These are phyloP conservation scores for Pleurotus giganteus DNA, from an alignment of 768 basidiomycete genomes.

Conservation along the genomic window DNA sequence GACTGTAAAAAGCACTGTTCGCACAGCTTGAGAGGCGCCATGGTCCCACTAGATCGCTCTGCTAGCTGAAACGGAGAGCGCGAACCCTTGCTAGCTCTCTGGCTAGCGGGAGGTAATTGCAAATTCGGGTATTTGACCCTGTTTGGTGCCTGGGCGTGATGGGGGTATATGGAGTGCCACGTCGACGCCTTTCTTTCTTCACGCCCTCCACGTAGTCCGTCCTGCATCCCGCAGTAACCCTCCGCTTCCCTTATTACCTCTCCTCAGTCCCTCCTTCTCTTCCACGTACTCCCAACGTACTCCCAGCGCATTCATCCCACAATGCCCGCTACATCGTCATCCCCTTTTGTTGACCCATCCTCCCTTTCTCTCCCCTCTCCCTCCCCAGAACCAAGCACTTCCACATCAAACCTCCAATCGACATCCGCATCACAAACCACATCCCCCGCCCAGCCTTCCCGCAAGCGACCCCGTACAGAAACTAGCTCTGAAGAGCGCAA, in stretches of 20 bases:
- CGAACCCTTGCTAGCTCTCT: neutral
- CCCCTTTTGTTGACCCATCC: conserved; percentile 28
- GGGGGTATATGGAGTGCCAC: conserved; percentile 16
- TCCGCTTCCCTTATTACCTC: conserved; percentile 11
- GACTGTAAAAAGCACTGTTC: too few species aligned
- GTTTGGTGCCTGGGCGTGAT: neutral
- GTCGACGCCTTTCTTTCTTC: conserved; percentile 15
- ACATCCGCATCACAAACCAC: conserved; percentile 11
- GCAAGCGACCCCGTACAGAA: conserved; percentile 72
- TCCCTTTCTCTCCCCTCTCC: conserved; percentile 28
- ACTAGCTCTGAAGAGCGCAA: conserved; percentile 73
- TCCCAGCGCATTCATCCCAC: conserved; percentile 1
- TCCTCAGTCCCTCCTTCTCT: conserved; percentile 9
- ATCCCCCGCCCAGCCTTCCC: conserved; percentile 47
- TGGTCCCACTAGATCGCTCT: neutral
- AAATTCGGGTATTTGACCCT: conserved; percentile 6
- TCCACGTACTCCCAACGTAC: conserved; percentile 11
- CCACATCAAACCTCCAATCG: conserved; percentile 5
- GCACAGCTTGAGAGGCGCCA: neutral
- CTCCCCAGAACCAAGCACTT: conserved; percentile 18
- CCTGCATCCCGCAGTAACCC: conserved; percentile 34
- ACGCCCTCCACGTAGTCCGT: conserved; percentile 35
- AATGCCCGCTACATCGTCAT: conserved; percentile 12
- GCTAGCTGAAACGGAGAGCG: neutral
- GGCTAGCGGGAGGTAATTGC: conserved; percentile 2